A percentile compares a stretch with the other conserved stretches of the same genome.
These are phyloP conservation scores for Populus tomentosa DNA, from an alignment of 441 rosid species.

Conservation along the genomic window DNA sequence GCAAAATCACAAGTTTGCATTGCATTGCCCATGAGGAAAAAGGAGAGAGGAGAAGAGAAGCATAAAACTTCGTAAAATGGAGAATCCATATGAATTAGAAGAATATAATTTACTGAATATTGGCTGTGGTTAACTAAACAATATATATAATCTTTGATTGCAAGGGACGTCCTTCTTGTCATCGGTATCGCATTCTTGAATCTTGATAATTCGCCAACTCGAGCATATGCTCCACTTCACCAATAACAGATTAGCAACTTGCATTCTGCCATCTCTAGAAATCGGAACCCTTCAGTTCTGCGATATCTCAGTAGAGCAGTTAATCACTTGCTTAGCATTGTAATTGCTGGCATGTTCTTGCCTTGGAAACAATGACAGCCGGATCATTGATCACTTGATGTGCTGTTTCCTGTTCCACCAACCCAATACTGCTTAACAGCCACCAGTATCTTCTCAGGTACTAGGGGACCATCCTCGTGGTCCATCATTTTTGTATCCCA, in stretches of 20 bases:
- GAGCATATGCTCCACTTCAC: constrained; percentile 1
- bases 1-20: too few species aligned
- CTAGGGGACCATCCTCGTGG: constrained; percentile 96
- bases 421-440: constrained; percentile 90
- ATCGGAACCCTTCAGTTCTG: constrained; percentile 17
- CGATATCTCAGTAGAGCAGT: neutral
- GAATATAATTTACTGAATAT: constrained; percentile 6
- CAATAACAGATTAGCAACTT: constrained; percentile 12
- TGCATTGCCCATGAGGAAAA: neutral
- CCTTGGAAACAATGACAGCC: too few species aligned
- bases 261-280: constrained; percentile 7
- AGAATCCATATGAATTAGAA: neutral
- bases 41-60: neutral
- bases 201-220: constrained; percentile 4
- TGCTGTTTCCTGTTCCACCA: constrained; percentile 47
- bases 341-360: neutral
- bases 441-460: constrained; percentile 71
- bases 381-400: constrained; percentile 33
- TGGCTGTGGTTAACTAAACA: neutral
- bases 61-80: neutral
- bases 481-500: constrained; percentile 88
- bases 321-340: neutral
- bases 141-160: neutral
- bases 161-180: neutral
- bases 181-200: constrained; percentile 12